Base-by-base conservation (phyloP, 78 protist species). In the Fonticula alba region DNA sequence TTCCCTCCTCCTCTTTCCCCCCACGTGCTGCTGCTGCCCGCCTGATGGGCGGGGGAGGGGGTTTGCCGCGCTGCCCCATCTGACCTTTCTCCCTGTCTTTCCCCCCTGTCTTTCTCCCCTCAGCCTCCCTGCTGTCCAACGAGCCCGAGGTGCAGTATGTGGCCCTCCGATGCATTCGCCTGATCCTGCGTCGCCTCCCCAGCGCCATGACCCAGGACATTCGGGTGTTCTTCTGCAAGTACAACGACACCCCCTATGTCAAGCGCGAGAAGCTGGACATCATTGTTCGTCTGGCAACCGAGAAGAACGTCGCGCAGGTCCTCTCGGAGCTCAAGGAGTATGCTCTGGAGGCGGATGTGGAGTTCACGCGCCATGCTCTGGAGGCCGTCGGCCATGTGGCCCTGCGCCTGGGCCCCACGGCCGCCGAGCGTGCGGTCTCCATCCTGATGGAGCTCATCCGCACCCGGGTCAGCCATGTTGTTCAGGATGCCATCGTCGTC, bases 261-360 rank as follows among this genome's bases (percentile, higher is more conserved):
- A 95, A 95, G 81, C 75, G 94, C 82, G 99, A 95, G 75, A 95
- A 95, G 83, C 86, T 95, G 41, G 98, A 94, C 54, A 88, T 92
- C 61, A 77, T 95, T 84, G 62, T 89, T 50, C 76, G 72, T 73
- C 84, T 95, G 22, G 97, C 94, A 64, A 29, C 72, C 26, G 93
- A 90, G 32, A 47, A 66, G 49, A 96, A 90, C 78, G 66, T 87
- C 66, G 85, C 1, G 26, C 50, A 10, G 65, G 82, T 83, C 47
- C 79, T 95, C 26, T 59, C 79, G 38, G 99, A 95, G 80, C 78
- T 95, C 73, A 84, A 81, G 71, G 97, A 89, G 68, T 84, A 88
- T 64, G 93, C 98, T 69, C 71, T 84, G 0, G 95, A 85, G 68
- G 92, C 92, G 31, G 99, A 94, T 59, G 90, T 89, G 17, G 98